phyloP scores from a whole-genome alignment of 1,139 yeast species.

The Scheffersomyces titani region DNA sequence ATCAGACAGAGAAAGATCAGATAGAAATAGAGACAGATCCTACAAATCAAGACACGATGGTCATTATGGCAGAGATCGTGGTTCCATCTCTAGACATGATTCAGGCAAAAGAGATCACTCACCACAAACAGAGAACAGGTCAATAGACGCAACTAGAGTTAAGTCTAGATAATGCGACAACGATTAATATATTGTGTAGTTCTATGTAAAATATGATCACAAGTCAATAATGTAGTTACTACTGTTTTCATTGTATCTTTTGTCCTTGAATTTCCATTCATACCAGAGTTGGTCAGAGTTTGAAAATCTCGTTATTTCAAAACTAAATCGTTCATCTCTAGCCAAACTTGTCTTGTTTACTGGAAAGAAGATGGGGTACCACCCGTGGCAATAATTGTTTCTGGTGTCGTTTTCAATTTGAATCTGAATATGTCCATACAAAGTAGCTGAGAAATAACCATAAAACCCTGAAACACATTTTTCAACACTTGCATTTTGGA shows the following conservation, averaged over 20 bases:
- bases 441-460: conserved; percentile 70
- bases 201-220: neutral
- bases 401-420: conserved; percentile 8
- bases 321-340: conserved; percentile 49
- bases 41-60: neutral
- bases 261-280: conserved; percentile 57
- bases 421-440: conserved; percentile 59
- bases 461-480: conserved; percentile 48
- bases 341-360: conserved; percentile 48
- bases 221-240: neutral
- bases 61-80: conserved; percentile 6
- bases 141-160: neutral
- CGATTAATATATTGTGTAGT: neutral
- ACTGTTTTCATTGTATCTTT: conserved; percentile 20
- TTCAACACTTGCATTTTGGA: conserved; percentile 2
- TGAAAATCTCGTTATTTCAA: conserved; percentile 40
- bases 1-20: neutral
- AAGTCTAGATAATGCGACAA: neutral
- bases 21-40: conserved; percentile 1
- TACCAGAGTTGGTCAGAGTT: conserved; percentile 60
- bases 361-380: conserved; percentile 76
- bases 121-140: conserved; percentile 2
- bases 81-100: conserved; percentile 19
- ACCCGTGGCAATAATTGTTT: conserved; percentile 42
- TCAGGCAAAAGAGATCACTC: conserved; percentile 26